Base-by-base conservation (phyloP, 176 grass and related monocot species). In the Triticum monococcum region DNA sequence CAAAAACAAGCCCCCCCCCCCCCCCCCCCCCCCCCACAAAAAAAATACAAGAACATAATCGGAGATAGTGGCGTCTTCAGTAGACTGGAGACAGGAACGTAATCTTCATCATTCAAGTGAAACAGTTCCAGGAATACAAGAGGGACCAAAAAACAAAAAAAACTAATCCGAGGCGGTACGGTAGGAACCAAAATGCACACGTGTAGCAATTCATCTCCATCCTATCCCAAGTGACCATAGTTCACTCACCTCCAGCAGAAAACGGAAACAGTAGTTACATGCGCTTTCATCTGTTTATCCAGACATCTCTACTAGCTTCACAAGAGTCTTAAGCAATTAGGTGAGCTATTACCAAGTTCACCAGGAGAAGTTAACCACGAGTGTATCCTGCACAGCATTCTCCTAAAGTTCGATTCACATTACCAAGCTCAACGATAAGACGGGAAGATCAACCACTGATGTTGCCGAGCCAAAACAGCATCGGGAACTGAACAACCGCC, bases 401-500 rank as follows among this genome's bases (percentile, higher is more conserved):
- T 46, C 56, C 54, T 5, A 10, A 57, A 68, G n/a, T 13, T 43
- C 16, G 13, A 76, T 64, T 67, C 40, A 8, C 1, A 20, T 81
- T 32, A 20, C 23, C 23, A 5, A 41, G 45, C 35, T 64, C 1
- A 2, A 43, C 5, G 6, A 36, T 24, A 26, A 12, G n/a, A 41
- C 25, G n/a, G 32, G 17, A 32, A 81, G 18, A 61, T 83, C 68
- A 83, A 20, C 50, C 52, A 10, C 81, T 83, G 81, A 83, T 73
- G 68, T 83, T 83, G 35, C 81, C 52, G 20, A 83, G 35, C 81
- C 81, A 83, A 20, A 59, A 78, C 59, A 94, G 83, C 75, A 94
- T 75, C 0, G 95, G 92, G 64, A 97, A 92, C 68, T 94, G 95
- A 3, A 82, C 90, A 23, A 94, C 70, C 1, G 88, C 92, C 50